phyloP scores from a whole-genome alignment of 768 basidiomycete species.

The Lenzites betulinus region DNA sequence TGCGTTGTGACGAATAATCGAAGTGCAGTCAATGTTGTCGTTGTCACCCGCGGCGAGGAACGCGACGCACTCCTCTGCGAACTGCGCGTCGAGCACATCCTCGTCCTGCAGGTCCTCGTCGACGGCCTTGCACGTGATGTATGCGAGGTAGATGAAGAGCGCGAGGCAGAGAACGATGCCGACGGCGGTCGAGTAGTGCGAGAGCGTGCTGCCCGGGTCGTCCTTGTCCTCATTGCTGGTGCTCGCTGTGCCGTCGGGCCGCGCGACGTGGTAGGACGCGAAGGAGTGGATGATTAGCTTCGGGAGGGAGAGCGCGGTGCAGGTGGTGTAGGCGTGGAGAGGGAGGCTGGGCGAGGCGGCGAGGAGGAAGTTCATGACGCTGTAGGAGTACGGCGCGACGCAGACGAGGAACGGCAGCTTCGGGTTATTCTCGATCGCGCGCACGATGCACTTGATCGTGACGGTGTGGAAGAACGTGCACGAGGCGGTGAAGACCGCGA shows the following conservation, averaged over 20 bases:
- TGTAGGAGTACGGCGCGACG: conserved; percentile 89
- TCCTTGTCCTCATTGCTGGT: conserved; percentile 30
- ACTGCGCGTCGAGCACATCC: conserved; percentile 31
- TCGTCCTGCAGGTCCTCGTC: conserved; percentile 56
- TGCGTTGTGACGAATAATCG: too few species aligned
- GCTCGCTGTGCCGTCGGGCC: conserved; percentile 18
- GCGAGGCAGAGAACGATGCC: conserved; percentile 73
- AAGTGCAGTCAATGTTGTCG: conserved; percentile 25
- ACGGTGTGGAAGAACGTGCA: conserved; percentile 70
- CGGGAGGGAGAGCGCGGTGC: conserved; percentile 83
- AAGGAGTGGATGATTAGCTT: conserved; percentile 91
- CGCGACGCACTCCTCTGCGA: conserved; percentile 53
- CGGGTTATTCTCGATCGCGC: conserved; percentile 86
- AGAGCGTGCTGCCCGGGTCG: conserved; percentile 51
- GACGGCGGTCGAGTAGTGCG: conserved; percentile 62
- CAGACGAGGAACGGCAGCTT: conserved; percentile 89
- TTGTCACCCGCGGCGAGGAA: conserved; percentile 45
- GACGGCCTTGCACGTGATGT: conserved; percentile 71
- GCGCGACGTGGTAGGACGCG: conserved; percentile 56
- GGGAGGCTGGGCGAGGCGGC: conserved; percentile 85
- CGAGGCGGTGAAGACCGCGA: conserved; percentile 81
- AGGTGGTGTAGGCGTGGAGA: conserved; percentile 73
- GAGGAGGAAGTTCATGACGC: conserved; percentile 93
- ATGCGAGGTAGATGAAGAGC: conserved; percentile 78
- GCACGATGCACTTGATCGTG: conserved; percentile 77